Evolutionary conservation across 768 basidiomycete species (phyloP).

Genomic region (Suillus subalutaceus): DNA sequence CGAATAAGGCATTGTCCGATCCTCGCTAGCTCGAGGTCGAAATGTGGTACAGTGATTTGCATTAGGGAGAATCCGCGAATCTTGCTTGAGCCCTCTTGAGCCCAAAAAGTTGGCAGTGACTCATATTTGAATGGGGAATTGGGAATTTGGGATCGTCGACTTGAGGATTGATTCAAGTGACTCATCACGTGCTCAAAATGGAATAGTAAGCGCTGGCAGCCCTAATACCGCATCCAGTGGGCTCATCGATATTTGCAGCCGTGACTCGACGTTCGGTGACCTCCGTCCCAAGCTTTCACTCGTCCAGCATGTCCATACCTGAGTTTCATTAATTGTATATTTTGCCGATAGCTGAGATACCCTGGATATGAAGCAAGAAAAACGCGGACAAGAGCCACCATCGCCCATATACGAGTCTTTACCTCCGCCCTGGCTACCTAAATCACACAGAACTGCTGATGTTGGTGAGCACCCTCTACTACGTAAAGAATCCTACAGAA

Average conservation of each 20-base stretch:
- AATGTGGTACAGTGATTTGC: no score
- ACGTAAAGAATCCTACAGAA: background rate
- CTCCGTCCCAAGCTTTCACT: background rate
- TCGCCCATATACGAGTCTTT: conserved; percentile 63
- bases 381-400: conserved; percentile 26
- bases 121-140: no score
- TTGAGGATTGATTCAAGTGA: background rate
- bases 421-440: conserved; percentile 77
- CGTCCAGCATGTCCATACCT: conserved; percentile 4
- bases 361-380: conserved; percentile 15
- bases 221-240: background rate
- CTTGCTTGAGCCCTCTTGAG: no score
- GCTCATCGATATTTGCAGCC: background rate
- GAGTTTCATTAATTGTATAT: conserved; percentile 8
- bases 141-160: no score
- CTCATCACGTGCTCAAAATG: background rate
- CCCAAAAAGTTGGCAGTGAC: no score
- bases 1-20: no score
- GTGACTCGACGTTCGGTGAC: background rate
- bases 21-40: no score
- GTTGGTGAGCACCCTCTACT: conserved; percentile 50
- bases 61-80: no score
- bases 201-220: background rate
- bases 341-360: background rate
- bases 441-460: conserved; percentile 66